These are phyloP conservation scores for Vaccinium macrocarpon DNA, from an alignment of 148 eudicot genomes.

Conservation along the genomic window DNA sequence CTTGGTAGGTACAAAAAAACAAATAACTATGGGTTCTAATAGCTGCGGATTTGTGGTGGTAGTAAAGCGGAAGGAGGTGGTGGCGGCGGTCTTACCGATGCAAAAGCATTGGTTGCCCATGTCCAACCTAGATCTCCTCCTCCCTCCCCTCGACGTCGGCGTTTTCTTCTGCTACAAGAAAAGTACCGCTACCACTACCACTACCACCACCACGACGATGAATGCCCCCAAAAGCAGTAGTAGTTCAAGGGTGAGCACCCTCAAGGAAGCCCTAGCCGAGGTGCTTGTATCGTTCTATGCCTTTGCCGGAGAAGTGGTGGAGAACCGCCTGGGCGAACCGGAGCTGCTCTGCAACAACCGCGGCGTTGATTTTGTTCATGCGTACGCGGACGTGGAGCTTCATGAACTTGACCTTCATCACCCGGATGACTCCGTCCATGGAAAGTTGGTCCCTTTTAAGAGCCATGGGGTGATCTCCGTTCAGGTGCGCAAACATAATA, in stretches of 20 bases:
- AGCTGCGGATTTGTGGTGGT: neutral
- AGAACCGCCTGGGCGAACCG: conserved; percentile 10
- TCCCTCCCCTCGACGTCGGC: conserved; percentile 9
- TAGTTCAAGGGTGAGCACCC: neutral
- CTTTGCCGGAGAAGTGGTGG: conserved; percentile 7
- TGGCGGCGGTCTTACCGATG: conserved; percentile 12
- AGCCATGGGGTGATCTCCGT: neutral
- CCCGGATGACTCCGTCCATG: conserved; percentile 12
- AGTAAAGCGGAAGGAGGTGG: conserved; percentile 5
- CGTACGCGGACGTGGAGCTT: conserved; percentile 15
- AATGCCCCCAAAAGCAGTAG: neutral
- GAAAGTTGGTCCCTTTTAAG: conserved; percentile 9
- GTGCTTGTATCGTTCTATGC: conserved; percentile 11
- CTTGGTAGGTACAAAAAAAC: neutral
- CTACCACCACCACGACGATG: neutral
- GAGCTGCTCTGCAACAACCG: conserved; percentile 13
- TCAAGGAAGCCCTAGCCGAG: conserved; percentile 15
- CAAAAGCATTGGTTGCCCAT: conserved; percentile 16
- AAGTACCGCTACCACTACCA: neutral
- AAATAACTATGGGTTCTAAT: neutral
- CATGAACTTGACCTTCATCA: neutral
- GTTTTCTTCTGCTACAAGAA: conserved; percentile 19
- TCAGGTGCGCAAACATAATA: neutral
- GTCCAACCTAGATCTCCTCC: conserved; percentile 15
- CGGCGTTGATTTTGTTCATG: conserved; percentile 9